Base-by-base conservation (phyloP, 179 eudicot genomes). In the Beta corolliflora region DNA sequence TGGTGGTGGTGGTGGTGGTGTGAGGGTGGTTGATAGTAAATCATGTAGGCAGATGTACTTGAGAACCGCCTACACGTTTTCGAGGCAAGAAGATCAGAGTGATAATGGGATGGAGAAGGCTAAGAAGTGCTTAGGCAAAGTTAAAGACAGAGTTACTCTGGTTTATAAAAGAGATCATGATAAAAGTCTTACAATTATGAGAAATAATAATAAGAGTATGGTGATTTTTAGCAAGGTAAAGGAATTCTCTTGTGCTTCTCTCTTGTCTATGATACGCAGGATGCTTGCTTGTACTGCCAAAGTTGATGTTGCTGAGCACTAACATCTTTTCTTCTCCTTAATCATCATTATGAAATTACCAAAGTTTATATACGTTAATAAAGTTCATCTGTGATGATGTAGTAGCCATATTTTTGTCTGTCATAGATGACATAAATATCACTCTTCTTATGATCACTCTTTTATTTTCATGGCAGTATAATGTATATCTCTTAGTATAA, bases 41-140 rank as follows among this genome's bases (percentile, higher is more conserved):
- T 86, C 87, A 63, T 84, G 81, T 68, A 79, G 87, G 79, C 89
- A 81, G n/a, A 7, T 72, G 44, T 86, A 86, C 81, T 73, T 86
- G 29, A 79, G 89, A 46, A 86, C 85, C 46, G 84, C 86, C 81
- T 86, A 86, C 83, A 73, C 83, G 11, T 79, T 84, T 73, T 31
- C 88, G 6, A 58, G 77, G 80, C 50, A 16, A 1, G 78, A 71
- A 14, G 60, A 66, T 13, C 41, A 80, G 13, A 52, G 72, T 36
- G 55, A 53, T 41, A 21, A 36, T 9, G 55, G 46, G 7, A 76
- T 70, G 3, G 64, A 78, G 46, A 86, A 41, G 68, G 82, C 85
- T 31, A 79, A 75, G 81, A 86, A 75, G 65, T 79, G 77, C 29
- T 60, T 81, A 15, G 21, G 76, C 2, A 79, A 48, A 53, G 87